phyloP scores from a whole-genome alignment of 495 filamentous ascomycete species.

The Penicillium fimorum region DNA sequence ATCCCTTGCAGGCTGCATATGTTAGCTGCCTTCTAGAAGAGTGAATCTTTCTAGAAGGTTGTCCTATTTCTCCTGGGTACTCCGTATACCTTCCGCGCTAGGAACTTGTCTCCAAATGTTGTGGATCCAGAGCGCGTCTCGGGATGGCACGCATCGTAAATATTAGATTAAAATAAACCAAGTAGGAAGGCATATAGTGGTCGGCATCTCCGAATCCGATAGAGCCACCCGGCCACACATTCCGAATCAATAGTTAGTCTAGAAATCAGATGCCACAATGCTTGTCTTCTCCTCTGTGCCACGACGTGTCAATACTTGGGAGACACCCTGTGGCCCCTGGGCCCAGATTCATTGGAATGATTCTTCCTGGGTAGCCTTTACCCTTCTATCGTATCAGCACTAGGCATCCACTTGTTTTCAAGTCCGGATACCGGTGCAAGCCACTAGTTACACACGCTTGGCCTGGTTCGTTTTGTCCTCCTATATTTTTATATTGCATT shows the following conservation, averaged over 20 bases:
- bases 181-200: background rate
- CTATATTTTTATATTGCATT: background rate
- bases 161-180: background rate
- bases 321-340: background rate
- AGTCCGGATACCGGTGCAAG: background rate
- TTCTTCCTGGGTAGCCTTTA: background rate
- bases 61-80: background rate
- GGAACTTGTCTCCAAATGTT: background rate
- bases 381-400: background rate
- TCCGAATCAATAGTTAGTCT: background rate
- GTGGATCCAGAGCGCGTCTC: background rate
- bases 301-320: background rate
- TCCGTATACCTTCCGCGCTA: background rate
- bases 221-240: background rate
- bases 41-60: background rate
- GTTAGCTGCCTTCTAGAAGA: background rate
- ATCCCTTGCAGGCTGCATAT: background rate
- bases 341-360: background rate
- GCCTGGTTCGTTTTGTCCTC: background rate
- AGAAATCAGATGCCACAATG: no score
- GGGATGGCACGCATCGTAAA: background rate
- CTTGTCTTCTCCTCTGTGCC: no score
- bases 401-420: background rate
- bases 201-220: background rate
- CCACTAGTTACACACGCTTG: no score